These are phyloP conservation scores for Blastocystis sp. DNA, from an alignment of 352 stramenopile genomes.

Conservation along the genomic window DNA sequence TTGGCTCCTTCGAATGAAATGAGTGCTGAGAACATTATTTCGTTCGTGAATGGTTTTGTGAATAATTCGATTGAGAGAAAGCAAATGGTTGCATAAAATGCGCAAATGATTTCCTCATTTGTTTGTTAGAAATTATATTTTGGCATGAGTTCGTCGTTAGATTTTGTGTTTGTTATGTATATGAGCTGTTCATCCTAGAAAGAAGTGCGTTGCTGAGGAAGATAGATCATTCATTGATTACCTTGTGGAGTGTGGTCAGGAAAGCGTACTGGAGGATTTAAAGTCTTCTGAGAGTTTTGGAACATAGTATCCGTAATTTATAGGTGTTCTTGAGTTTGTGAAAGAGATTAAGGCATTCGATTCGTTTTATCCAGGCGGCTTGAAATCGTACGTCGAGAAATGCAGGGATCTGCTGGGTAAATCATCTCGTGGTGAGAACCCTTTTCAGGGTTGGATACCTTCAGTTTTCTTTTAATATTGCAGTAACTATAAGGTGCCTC, in stretches of 20 bases:
- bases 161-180: background rate
- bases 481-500: constrained; percentile 64
- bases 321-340: background rate
- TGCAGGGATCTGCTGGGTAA: constrained; percentile 67
- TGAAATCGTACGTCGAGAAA: constrained; percentile 70
- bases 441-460: constrained; percentile 68
- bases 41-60: constrained; percentile 62
- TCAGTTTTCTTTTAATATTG: constrained; percentile 55
- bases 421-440: constrained; percentile 72
- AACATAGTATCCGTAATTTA: background rate
- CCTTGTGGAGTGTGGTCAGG: constrained; percentile 4
- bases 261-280: background rate
- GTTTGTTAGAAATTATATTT: background rate
- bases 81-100: constrained; percentile 2
- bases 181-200: background rate
- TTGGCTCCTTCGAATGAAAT: constrained; percentile 65
- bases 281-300: background rate
- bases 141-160: background rate
- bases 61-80: background rate
- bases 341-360: constrained; percentile 66
- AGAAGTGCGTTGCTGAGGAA: background rate
- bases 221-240: background rate
- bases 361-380: constrained; percentile 68
- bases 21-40: constrained; percentile 64
- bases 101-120: background rate